Base-by-base conservation (phyloP, 2,329 filamentous ascomycete species). In the Coniochaeta sp. region DNA sequence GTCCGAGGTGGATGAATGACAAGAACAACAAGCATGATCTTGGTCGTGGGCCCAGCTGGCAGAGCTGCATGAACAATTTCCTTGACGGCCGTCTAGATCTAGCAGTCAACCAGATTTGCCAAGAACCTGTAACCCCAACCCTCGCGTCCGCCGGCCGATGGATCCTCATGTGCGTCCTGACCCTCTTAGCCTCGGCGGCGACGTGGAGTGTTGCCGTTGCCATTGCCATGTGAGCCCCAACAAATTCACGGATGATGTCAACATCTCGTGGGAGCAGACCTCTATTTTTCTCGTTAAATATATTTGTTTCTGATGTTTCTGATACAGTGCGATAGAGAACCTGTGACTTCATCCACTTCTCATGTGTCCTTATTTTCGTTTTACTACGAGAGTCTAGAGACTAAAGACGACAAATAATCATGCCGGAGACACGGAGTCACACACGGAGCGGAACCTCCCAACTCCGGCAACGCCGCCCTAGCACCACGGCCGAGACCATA, bases 381-480 rank as follows among this genome's bases (percentile, higher is more conserved):
- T 19, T 6, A 47, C 2, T 22, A 6, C n/a, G 43, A 24, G 14
- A 19, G 19, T n/a, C n/a, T n/a, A n/a, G n/a, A n/a, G n/a, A n/a
- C n/a, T n/a, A 6, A 6, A 19, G 14, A 22, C 40, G 44, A 28
- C 24, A 22, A 14, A 50, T 19, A 24, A n/a, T 9, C 3, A 60
- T 60, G 59, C 17, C 56, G n/a, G 57, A 52, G 22, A 17, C 47
- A 40, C 57, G 22, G 11, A 4, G 14, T 57, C 57, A 44, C 47
- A 43, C 33, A 59, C 31, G 57, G 64, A 59, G 28, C 57, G 55
- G 11, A 31, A 6, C 54, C 54, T 22, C 28, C 31, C 22, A 52
- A 14, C 65, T 68, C 59, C 72, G 71, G 65, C 67, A 70, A 59
- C 67, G 70, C 66, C 68, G 69, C 59, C 66, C 59, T 66, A 16